Base-by-base conservation (phyloP, 2,329 filamentous ascomycete species). In the Sclerotinia nivalis region DNA sequence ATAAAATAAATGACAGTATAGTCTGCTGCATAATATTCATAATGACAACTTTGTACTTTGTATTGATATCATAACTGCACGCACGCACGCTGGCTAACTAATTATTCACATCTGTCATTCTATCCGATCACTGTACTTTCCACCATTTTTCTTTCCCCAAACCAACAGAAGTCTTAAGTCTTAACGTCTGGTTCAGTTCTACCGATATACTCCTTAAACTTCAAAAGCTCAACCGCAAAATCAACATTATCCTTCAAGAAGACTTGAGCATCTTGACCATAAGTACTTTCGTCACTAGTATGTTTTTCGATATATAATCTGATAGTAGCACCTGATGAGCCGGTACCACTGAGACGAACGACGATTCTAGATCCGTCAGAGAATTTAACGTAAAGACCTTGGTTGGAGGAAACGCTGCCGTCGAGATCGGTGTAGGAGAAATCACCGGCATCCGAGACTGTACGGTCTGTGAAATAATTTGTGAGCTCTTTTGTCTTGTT, bases 351-450 rank as follows among this genome's bases (percentile, higher is more conserved):
- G 71, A 99, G 86, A 77, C 96, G 92, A 70, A 98, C 93, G 66
- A 99, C 93, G 72, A 98, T 95, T 75, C 96, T 91, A 83, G 93
- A 97, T 73, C 95, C 95, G 71, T 96, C 94, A 69, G 93, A 93
- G 82, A 98, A 98, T 81, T 92, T 92, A 80, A 94, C 92, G 79
- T 92, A 99, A 76, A 99, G 89, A 74, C 96, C 96, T 84, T 99
- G 96, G 85, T 97, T 96, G 80, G 93, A 93, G 78, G 93, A 91
- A 68, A 98, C 93, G 74, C 93, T 97, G 72, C 95, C 96, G 78
- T 99, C 96, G n/a, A 99, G 89, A 79, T 99, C 96, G 12, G 93
- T 98, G 87, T 99, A 99, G 45, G 93, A 93, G 82, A 99, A 99
- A 86, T 99, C 94, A 74, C 94, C 96, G 9, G 94, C 95, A 77